phyloP scores from a whole-genome alignment of 257 asterid species.

The Verbascum thapsus region DNA sequence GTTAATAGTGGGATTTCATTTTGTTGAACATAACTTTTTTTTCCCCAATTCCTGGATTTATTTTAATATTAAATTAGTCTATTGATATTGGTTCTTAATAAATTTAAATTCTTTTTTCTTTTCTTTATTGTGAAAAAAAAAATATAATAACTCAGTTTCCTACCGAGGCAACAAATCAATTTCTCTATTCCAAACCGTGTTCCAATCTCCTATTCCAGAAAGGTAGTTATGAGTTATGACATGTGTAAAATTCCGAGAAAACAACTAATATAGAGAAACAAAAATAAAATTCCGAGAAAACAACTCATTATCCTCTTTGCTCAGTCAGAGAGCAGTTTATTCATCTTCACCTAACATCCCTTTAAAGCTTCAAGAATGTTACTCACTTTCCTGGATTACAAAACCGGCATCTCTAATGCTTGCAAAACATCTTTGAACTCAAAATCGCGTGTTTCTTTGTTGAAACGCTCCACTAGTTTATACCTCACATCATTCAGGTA shows the following conservation, averaged over 20 bases:
- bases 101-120: too few relatives aligned
- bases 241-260: neutral
- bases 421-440: conserved; percentile 88
- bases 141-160: too few relatives aligned
- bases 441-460: conserved; percentile 74
- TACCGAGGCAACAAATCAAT: too few relatives aligned
- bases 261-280: conserved; percentile 2
- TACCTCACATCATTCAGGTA: conserved; percentile 85
- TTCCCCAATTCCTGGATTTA: too few relatives aligned
- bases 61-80: too few relatives aligned
- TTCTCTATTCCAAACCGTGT: conserved; percentile 1
- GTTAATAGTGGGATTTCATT: too few relatives aligned
- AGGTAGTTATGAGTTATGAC: neutral
- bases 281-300: neutral
- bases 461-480: conserved; percentile 84
- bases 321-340: conserved; percentile 3
- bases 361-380: neutral
- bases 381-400: conserved; percentile 37
- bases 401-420: conserved; percentile 77
- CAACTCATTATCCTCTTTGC: neutral
- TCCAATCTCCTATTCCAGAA: too few relatives aligned
- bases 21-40: too few relatives aligned
- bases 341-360: conserved; percentile 20
- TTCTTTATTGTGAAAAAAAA: too few relatives aligned
- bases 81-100: too few relatives aligned